Evolutionary conservation across 805 yeast species (phyloP), one percentile per base, ranked within the genome.

Genomic region (Osmozyma mogii): DNA sequence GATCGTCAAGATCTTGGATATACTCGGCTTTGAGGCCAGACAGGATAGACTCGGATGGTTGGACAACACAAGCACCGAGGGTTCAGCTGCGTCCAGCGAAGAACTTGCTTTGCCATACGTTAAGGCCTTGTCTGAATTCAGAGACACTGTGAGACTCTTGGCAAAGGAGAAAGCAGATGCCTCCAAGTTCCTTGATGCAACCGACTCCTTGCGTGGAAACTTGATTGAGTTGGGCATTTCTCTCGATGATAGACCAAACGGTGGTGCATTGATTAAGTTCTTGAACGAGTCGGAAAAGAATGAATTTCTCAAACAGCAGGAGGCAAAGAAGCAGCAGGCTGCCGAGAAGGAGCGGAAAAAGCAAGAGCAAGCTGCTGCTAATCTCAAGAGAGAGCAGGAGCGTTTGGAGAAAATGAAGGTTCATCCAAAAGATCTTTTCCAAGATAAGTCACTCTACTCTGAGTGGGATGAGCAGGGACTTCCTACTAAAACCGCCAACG

Each of bases 391-490:
- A 48, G 87, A 78, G 43, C 56, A 53, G 31, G 85, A 78, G 43
- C 66, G 73, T 44, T 45, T 65, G 27, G 82, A 65, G 30, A 84
- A 79, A 56, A 82, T 89, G 37, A 76, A 74, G 47, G 41, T 77
- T 3, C 51, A 75, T 6, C 95, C 97, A 2, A 36, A 50, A 22
- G 88, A 82, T 15, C 58, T 92, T 76, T 92, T 88, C 61, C 70
- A 66, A 45, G 71, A 72, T 31, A 56, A 49, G 4, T 71, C 50
- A 6, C 38, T 57, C 18, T 92, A 74, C 52, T 55, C 73, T 7
- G 82, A 73, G 49, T 92, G 89, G 83, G 96, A 92, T 50, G 88
- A 70, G 15, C 57, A 68, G 20, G 98, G 98, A 1, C 34, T 92
- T 11, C 98, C 98, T 12, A 67, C 76, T 0, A 77, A 75, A 49